Evolutionary conservation across 768 basidiomycete species (phyloP).

Genomic region (Candolleomyces aberdarensis): DNA sequence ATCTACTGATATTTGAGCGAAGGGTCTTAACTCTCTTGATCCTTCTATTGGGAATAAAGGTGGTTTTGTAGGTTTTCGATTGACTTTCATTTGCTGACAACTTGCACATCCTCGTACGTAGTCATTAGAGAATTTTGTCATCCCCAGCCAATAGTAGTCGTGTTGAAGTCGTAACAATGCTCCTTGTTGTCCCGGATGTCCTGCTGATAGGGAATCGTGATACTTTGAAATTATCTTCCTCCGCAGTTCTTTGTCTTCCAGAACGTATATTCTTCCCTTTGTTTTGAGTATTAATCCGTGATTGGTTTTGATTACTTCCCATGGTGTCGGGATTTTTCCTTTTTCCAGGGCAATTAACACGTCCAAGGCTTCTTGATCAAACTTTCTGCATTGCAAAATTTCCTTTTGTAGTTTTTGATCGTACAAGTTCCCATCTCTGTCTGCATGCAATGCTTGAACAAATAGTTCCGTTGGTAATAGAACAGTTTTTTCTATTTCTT

Average conservation of each 20-base stretch:
- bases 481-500: background rate
- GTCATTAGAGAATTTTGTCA: background rate
- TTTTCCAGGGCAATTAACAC: background rate
- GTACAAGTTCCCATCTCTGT: too few relatives aligned
- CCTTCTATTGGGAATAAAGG: background rate
- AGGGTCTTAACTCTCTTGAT: background rate
- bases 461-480: background rate
- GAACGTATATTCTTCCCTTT: background rate
- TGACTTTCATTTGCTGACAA: background rate
- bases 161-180: background rate
- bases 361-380: background rate
- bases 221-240: background rate
- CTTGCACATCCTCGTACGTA: background rate
- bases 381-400: too few relatives aligned
- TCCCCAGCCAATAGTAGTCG: conserved; percentile 1
- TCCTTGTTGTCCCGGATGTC: background rate
- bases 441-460: background rate
- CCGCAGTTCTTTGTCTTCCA: background rate
- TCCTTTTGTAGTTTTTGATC: too few relatives aligned
- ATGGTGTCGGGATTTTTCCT: background rate
- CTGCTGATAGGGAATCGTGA: background rate
- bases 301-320: background rate
- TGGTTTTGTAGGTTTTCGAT: background rate
- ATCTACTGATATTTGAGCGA: conserved; percentile 11
- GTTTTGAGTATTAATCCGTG: background rate